Percentiles rank a stretch among this genome's conserved stretches.
Evolutionary conservation across 2,329 filamentous ascomycete genomes (phyloP).

Genomic region (Nigrospora oryzae): DNA sequence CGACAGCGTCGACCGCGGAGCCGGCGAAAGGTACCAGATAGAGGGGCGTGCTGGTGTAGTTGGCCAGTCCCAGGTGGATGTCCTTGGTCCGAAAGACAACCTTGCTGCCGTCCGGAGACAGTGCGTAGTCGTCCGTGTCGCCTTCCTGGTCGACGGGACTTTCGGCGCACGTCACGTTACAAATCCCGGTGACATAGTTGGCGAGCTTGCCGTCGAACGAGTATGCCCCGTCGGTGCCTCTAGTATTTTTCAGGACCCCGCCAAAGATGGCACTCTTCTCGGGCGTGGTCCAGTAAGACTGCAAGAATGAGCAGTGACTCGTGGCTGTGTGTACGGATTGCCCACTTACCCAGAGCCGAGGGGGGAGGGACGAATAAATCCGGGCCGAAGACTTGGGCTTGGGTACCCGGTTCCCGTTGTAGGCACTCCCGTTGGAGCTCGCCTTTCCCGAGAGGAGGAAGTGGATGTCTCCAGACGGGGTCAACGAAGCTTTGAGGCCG

Average conservation of each 20-base stretch:
- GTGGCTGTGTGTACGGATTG: background rate
- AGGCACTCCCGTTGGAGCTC: slow-evolving; percentile 47
- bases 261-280: slow-evolving; percentile 53
- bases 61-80: slow-evolving; percentile 41
- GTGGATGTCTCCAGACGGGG: slow-evolving; percentile 21
- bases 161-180: slow-evolving; percentile 21
- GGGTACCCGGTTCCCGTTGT: slow-evolving; percentile 40
- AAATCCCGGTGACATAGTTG: slow-evolving; percentile 25
- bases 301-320: slow-evolving; percentile 2
- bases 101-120: slow-evolving; percentile 32
- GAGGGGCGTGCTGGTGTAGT: slow-evolving; percentile 35
- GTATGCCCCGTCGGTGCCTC: slow-evolving; percentile 6
- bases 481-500: slow-evolving; percentile 25
- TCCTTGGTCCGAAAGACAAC: slow-evolving; percentile 51
- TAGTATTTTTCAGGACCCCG: slow-evolving; percentile 33
- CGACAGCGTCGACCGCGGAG: slow-evolving; percentile 17
- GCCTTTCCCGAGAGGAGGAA: slow-evolving; percentile 41
- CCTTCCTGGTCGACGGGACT: slow-evolving; percentile 41
- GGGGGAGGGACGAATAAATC: slow-evolving; percentile 48
- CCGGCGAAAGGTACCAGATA: slow-evolving; percentile 24
- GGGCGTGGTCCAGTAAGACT: slow-evolving; percentile 43
- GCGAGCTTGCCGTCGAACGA: slow-evolving; percentile 18
- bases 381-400: slow-evolving; percentile 39
- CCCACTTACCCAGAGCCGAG: slow-evolving; percentile 43
- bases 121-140: slow-evolving; percentile 52